Base-by-base conservation (phyloP, 148 eudicot genomes). In the Rhododendron kiyosumense region DNA sequence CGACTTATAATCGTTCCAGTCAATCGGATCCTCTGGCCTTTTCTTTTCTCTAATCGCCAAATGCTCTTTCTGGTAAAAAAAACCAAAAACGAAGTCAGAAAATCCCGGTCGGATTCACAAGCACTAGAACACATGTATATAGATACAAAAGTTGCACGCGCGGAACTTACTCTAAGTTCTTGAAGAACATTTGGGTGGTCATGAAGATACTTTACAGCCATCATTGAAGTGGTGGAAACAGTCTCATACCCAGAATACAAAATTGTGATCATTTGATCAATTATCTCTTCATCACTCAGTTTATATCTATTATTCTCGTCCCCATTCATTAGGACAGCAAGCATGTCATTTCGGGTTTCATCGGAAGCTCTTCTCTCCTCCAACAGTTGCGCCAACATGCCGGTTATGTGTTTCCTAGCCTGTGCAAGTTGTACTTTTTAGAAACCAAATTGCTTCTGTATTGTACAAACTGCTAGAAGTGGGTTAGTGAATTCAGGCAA, bases 181-280 rank as follows among this genome's bases (percentile, higher is more conserved):
- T 93, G 87, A 88, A 97, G 99, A 84, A 89, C 98, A 88, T 88
- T 87, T 49, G 99, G 99, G 87, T 97, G 99, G 87, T 97, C 99
- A 91, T 95, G 99, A 45, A 97, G 99, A 88, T 97, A 97, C 89
- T 97, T 97, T 81, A 95, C 96, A 86, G 98, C 98, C 99, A 97
- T 97, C 99, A 97, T 97, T 32, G 99, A 94, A 89, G 99, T 97
- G 43, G 99, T 97, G 43, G 98, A 95, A 79, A 97, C 98, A 81
- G 99, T 97, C 88, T 97, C 99, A 77, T 97, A 97, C 34, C 99
- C 99, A 86, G 99, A 97, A 83, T 97, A 97, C 86, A 94, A 90
- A 81, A 97, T 91, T 5, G 99, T 97, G 84, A 97, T 97, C 81
- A 97, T 96, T 78, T 94, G 92, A 92, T 97, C 99, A 86, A 97